Base-by-base conservation (phyloP, 352 stramenopile species). In the Phytopythium mirpurense region DNA sequence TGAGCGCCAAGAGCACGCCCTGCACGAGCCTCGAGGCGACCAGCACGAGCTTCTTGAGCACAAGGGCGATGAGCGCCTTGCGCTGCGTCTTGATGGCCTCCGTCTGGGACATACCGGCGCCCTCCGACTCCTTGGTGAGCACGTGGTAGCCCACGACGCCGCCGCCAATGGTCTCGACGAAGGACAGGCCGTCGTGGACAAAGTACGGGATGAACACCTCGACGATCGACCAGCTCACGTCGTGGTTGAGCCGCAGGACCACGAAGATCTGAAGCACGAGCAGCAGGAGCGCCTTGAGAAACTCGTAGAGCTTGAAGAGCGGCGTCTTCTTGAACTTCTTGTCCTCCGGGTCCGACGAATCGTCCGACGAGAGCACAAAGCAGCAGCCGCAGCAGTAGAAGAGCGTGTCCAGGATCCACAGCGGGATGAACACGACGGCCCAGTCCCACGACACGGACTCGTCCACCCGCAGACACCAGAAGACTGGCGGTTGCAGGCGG, bases 401-500 rank as follows among this genome's bases (percentile, higher is more conserved):
- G 42, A 91, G 67, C 14, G 52, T 51, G 54, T 93, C 78, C 23
- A 90, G 59, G 35, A 93, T 71, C 83, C 83, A 93, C 44, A 93
- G 67, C 5, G 83, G 83, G 36, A 83, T 80, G 61, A 88, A 93
- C 54, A 93, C 83, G 24, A 85, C 72, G 5, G 76, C 63, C 83
- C 83, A 93, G 65, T 82, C 69, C 83, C 80, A 92, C 8, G 72
- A 84, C 40, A 92, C 80, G 0, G 63, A 81, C 0, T 86, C 57
- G 63, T 94, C 78, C 50, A 84, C 76, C n/a, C 82, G 75, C 3
- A 94, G 61, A 55, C 81, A 92, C 73, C 80, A 90, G 52, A 93
- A 90, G 37, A 92, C 83, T 93, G 42, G 19, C 18, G 38, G 11
- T 45, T 15, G 5, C 29, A 64, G 16, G 35, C 66, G 11, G 54